phyloP scores from a whole-genome alignment of 768 basidiomycete genomes.

The Tricholoma hemisulphureum region DNA sequence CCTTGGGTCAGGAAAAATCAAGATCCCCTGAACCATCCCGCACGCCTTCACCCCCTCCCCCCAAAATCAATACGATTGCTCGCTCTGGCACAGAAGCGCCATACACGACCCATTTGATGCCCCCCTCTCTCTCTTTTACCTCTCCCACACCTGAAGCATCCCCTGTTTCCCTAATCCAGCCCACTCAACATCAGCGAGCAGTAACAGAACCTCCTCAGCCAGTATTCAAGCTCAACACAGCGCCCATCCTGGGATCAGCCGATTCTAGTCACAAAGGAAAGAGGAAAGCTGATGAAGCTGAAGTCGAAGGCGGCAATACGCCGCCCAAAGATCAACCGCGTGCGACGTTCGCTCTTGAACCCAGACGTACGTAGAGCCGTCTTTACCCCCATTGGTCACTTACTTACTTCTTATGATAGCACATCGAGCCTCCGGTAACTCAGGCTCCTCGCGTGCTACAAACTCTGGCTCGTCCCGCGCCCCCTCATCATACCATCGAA shows the following conservation, averaged over 20 bases:
- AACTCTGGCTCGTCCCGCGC: constrained; percentile 44
- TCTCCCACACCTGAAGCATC: constrained; percentile 42
- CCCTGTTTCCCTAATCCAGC: constrained; percentile 31
- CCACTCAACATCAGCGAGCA: constrained; percentile 29
- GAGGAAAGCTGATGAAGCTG: constrained; percentile 68
- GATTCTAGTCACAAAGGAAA: constrained; percentile 50
- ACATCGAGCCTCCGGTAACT: constrained; percentile 50
- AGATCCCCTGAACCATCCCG: constrained; percentile 17
- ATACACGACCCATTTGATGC: constrained; percentile 32
- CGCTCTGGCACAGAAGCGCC: constrained; percentile 23
- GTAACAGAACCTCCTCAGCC: constrained; percentile 28
- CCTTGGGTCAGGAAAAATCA: constrained; percentile 14
- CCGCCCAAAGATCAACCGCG: constrained; percentile 58
- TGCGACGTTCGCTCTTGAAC: constrained; percentile 64
- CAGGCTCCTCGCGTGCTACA: constrained; percentile 54
- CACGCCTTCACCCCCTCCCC: constrained; percentile 24
- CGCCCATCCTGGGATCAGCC: constrained; percentile 35
- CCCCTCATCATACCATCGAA: constrained; percentile 72
- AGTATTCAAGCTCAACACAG: constrained; percentile 26
- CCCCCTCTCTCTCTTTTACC: constrained; percentile 39
- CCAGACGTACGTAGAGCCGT: constrained; percentile 50
- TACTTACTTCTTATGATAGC: constrained; percentile 32
- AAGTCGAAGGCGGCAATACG: constrained; percentile 52
- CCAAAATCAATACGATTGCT: constrained; percentile 26
- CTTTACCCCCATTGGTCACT: constrained; percentile 7